Evolutionary conservation across 2,329 filamentous ascomycete genomes (phyloP).

Genomic region (Lachnellula willkommii): DNA sequence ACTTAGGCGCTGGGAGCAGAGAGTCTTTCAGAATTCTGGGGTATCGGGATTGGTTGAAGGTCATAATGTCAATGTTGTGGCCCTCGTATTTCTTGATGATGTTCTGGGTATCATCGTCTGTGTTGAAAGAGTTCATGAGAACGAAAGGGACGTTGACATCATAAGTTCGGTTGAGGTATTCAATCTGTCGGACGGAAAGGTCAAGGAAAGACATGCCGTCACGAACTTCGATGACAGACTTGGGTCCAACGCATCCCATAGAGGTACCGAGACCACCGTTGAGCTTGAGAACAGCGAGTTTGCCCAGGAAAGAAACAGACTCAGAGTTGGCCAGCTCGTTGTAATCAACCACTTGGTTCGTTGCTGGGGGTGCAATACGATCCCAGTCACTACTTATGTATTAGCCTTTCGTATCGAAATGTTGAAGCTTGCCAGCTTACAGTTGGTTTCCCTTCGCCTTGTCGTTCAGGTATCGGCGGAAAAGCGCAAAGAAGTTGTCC

Average conservation of each 20-base stretch:
- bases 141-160: slow-evolving; percentile 96
- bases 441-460: slow-evolving; percentile 96
- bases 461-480: slow-evolving; percentile 97
- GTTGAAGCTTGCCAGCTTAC: slow-evolving; percentile 39
- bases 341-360: slow-evolving; percentile 93
- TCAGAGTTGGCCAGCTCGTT: slow-evolving; percentile 82
- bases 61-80: slow-evolving; percentile 98
- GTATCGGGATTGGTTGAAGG: slow-evolving; percentile 99
- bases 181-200: slow-evolving; percentile 96
- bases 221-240: slow-evolving; percentile 98
- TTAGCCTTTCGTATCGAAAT: background rate
- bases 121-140: slow-evolving; percentile 99
- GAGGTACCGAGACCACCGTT: slow-evolving; percentile 99
- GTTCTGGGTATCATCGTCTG: slow-evolving; percentile 91
- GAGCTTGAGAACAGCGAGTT: slow-evolving; percentile 97
- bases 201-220: slow-evolving; percentile 99
- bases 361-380: slow-evolving; percentile 87
- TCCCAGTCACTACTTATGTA: slow-evolving; percentile 72
- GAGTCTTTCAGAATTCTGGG: slow-evolving; percentile 98
- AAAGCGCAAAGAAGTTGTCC: slow-evolving; percentile 99
- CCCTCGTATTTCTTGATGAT: slow-evolving; percentile 99
- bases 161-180: slow-evolving; percentile 98
- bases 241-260: slow-evolving; percentile 98
- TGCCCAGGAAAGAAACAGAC: slow-evolving; percentile 90
- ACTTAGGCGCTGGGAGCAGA: slow-evolving; percentile 89